Evolutionary conservation across 805 yeast genomes (phyloP).

Genomic region (Maudiozyma serrabonitensis): DNA sequence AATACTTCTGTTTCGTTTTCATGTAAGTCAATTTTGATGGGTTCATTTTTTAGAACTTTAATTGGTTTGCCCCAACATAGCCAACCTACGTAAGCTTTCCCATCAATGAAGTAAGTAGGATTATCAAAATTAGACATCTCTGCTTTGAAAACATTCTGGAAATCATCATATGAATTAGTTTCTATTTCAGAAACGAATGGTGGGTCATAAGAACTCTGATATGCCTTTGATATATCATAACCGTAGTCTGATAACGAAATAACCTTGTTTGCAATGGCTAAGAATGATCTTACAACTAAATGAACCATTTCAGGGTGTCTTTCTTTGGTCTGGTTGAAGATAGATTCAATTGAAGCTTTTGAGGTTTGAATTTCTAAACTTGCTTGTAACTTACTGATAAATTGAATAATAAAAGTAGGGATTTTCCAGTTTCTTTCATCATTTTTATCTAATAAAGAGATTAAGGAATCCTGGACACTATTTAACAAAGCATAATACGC

Average conservation of each 20-base stretch:
- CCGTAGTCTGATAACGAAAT: constrained; percentile 36
- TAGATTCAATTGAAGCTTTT: constrained; percentile 32
- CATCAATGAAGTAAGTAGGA: constrained; percentile 51
- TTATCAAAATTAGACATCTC: constrained; percentile 42
- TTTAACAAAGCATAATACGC: constrained; percentile 34
- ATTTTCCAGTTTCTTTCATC: constrained; percentile 44
- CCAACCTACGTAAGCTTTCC: constrained; percentile 53
- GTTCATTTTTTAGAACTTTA: constrained; percentile 28
- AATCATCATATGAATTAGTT: constrained; percentile 32
- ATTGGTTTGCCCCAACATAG: constrained; percentile 63
- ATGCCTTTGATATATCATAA: constrained; percentile 39
- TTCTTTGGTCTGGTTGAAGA: constrained; percentile 42
- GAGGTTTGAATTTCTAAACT: constrained; percentile 41
- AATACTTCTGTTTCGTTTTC: constrained; percentile 37
- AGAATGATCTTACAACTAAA: constrained; percentile 51
- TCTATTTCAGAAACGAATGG: constrained; percentile 34
- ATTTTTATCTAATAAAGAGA: constrained; percentile 15
- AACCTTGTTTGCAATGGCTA: constrained; percentile 41
- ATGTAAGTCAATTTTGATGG: constrained; percentile 32
- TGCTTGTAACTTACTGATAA: constrained; percentile 44
- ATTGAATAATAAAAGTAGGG: constrained; percentile 38
- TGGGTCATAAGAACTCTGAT: constrained; percentile 35
- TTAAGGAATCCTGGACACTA: constrained; percentile 34
- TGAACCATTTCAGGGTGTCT: constrained; percentile 63
- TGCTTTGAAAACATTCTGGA: constrained; percentile 33